Base-by-base conservation (phyloP, 1,139 yeast genomes). In the Saccharomyces hybrid region DNA sequence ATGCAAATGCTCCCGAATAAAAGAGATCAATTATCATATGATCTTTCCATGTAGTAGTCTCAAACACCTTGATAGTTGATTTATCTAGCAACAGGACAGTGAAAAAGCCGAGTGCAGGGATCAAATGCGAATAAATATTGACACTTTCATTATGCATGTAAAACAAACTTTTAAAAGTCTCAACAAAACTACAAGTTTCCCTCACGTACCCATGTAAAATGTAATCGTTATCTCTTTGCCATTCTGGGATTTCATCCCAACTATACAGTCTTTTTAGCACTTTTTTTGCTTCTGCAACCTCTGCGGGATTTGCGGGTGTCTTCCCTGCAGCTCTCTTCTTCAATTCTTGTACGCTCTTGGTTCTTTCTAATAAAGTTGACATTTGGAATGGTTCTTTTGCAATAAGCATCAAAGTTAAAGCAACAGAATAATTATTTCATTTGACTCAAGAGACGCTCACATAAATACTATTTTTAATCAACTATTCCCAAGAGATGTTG, bases 191-290 rank as follows among this genome's bases (percentile, higher is more conserved):
- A 49, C 73, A 69, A 0, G 95, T 85, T 55, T 82, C 88, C 49
- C 74, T 76, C n/a, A 90, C 88, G 65, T 90, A 90, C 1, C 96
- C 95, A 0, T 82, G 72, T 31, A 75, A 69, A 48, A 90, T 89
- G 67, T 71, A 88, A 62, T 87, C 90, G 65, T 91, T 91, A 66
- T 91, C 97, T 62, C 80, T 78, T 66, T 88, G 96, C 97, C 97
- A 90, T 6, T 77, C 81, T 8, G 89, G 91, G 5, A 90, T 69
- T 51, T 82, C 81, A 55, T 79, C 73, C 74, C 75, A 78, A 5
- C 60, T 56, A 53, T 59, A 65, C 13, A 70, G 59, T 38, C 53
- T 59, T 51, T 38, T 38, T 38, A 38, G 42, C 13, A 38, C 42
- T 38, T 38, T 38, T 16, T 38, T 38, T n/a, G 42, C 42, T 38